Conservation (phyloP, 495 filamentous ascomycete genomes). For the Penicillium canariense region DNA sequence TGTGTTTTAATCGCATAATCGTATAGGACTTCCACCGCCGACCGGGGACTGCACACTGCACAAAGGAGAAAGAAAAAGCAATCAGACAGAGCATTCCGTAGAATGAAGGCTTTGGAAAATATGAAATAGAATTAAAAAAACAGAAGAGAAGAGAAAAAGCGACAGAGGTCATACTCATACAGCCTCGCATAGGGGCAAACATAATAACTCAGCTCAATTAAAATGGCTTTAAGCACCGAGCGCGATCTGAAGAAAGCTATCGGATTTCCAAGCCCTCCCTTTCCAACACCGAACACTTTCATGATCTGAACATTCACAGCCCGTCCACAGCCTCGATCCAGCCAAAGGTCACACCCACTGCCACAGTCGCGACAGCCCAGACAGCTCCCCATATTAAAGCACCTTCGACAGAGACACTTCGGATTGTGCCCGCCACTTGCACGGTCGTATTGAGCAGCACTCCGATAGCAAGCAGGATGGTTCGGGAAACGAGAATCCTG, state of each 20-base stretch:
- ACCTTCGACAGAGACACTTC: constrained; percentile 65
- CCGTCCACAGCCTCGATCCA: constrained; percentile 57
- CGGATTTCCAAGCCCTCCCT: neutral
- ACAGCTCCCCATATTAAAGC: constrained; percentile 66
- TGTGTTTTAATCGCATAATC: neutral
- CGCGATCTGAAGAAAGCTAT: constrained; percentile 5
- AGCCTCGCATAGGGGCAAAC: neutral
- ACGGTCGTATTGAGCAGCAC: constrained; percentile 62
- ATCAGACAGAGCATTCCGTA: too few relatives aligned
- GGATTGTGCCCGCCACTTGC: constrained; percentile 58
- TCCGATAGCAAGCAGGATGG: constrained; percentile 55
- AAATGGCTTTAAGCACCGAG: constrained; percentile 1
- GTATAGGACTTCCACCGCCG: neutral
- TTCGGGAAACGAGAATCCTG: constrained; percentile 63
- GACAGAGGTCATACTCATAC: neutral
- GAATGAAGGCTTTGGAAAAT: too few relatives aligned
- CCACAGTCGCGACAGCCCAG: constrained; percentile 61
- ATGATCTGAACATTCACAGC: constrained; percentile 21
- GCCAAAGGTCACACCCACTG: constrained; percentile 58
- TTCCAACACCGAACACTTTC: neutral
- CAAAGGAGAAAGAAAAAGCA: neutral
- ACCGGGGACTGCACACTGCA: neutral
- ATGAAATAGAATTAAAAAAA: too few relatives aligned
- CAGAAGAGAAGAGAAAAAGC: too few relatives aligned
- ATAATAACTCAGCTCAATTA: neutral